These are phyloP conservation scores for Phytophthora brassicae DNA, from an alignment of 352 stramenopile species.

Conservation along the genomic window DNA sequence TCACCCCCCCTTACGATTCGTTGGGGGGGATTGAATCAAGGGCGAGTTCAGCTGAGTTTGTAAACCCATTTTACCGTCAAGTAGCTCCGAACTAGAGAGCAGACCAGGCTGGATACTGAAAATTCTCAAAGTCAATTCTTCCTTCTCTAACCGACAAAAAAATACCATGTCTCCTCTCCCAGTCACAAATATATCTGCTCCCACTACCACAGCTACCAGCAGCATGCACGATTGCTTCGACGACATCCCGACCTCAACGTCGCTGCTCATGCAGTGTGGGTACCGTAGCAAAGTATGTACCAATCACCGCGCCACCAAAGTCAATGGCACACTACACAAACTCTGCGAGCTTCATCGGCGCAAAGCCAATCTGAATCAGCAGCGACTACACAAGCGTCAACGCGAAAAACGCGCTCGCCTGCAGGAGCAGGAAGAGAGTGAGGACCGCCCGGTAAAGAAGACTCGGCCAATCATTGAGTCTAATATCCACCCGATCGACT, in stretches of 20 bases:
- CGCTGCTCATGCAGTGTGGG: constrained; percentile 29
- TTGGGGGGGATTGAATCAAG: too few species aligned
- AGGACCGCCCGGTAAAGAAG: constrained; percentile 32
- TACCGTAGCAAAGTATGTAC: constrained; percentile 65
- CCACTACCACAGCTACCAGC: background rate
- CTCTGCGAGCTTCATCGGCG: constrained; percentile 60
- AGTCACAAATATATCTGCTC: background rate
- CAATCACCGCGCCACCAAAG: constrained; percentile 45
- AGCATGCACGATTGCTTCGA: constrained; percentile 9
- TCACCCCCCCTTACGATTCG: too few species aligned
- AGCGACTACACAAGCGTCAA: constrained; percentile 42
- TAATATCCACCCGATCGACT: background rate
- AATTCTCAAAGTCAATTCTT: too few species aligned
- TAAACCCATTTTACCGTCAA: too few species aligned
- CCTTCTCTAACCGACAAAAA: background rate
- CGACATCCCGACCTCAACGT: background rate
- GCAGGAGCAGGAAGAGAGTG: background rate
- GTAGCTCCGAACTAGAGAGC: too few species aligned
- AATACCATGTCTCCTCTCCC: background rate
- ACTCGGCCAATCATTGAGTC: background rate
- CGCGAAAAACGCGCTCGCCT: constrained; percentile 16
- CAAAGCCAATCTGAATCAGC: constrained; percentile 63
- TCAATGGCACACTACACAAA: constrained; percentile 53
- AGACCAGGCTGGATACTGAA: too few species aligned
- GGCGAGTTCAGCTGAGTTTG: too few species aligned